phyloP scores from a whole-genome alignment of 169 alveolate genomes.

The Plasmodium falciparum region DNA sequence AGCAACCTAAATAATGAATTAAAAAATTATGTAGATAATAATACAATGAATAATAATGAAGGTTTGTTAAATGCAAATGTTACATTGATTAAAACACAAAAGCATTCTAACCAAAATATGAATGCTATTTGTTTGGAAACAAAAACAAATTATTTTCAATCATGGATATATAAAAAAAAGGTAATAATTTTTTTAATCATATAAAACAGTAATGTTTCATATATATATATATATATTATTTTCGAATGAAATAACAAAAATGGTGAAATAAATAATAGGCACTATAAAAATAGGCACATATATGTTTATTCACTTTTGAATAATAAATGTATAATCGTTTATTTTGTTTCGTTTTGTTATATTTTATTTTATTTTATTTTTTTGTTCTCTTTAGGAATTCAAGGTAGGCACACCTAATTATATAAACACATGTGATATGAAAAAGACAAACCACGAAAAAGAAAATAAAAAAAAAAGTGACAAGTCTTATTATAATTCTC shows the following conservation, averaged over 20 bases:
- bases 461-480: neutral
- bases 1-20: constrained; percentile 4
- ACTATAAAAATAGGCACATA: no score
- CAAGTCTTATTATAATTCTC: neutral
- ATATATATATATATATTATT: no score
- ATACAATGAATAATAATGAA: constrained; percentile 18
- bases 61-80: neutral
- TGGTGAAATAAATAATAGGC: no score
- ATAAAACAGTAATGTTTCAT: neutral
- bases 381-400: constrained; percentile 33
- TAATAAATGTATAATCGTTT: no score
- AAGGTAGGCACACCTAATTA: neutral
- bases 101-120: constrained; percentile 7
- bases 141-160: constrained; percentile 16
- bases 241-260: no score
- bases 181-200: constrained; percentile 1
- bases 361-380: neutral
- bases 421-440: constrained; percentile 7
- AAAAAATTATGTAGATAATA: constrained; percentile 6
- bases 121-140: neutral
- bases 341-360: no score
- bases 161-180: constrained; percentile 17
- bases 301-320: no score
- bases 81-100: constrained; percentile 7
- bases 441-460: constrained; percentile 11